Evolutionary conservation across 2,329 filamentous ascomycete species (phyloP).

Genomic region (Neobulgaria alba): DNA sequence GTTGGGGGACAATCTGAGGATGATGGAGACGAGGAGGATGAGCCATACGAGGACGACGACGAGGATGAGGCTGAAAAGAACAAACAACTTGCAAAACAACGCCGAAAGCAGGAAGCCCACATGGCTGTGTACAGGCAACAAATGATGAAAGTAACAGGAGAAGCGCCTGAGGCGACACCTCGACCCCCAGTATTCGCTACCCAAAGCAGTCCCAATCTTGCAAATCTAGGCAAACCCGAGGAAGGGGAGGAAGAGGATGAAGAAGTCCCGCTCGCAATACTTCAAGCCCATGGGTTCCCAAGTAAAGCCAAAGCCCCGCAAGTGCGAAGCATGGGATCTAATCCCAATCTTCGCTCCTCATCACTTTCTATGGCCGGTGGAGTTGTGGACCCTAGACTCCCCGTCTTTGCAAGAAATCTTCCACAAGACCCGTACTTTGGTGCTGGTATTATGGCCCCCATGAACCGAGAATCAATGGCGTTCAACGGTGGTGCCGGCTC

Average conservation of each 20-base stretch:
- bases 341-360: slow-evolving; percentile 58
- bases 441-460: slow-evolving; percentile 63
- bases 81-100: slow-evolving; percentile 63
- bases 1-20: slow-evolving; percentile 37
- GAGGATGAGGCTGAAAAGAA: slow-evolving; percentile 74
- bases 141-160: slow-evolving; percentile 94
- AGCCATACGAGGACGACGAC: slow-evolving; percentile 62
- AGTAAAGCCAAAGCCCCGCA: slow-evolving; percentile 69
- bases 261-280: slow-evolving; percentile 76
- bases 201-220: slow-evolving; percentile 54
- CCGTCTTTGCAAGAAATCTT: slow-evolving; percentile 73
- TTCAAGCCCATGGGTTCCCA: slow-evolving; percentile 84
- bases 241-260: slow-evolving; percentile 72
- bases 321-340: slow-evolving; percentile 57
- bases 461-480: slow-evolving; percentile 66
- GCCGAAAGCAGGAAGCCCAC: slow-evolving; percentile 82
- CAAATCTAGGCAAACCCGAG: slow-evolving; percentile 30
- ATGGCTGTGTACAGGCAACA: slow-evolving; percentile 85
- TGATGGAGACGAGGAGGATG: slow-evolving; percentile 55
- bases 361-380: slow-evolving; percentile 49
- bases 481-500: slow-evolving; percentile 51
- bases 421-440: slow-evolving; percentile 81
- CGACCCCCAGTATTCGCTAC: slow-evolving; percentile 48
- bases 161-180: slow-evolving; percentile 42
- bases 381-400: slow-evolving; percentile 42